Percentiles rank a stretch among this genome's conserved stretches.
These are phyloP conservation scores for Macrophomina pseudophaseolina DNA, from an alignment of 2,329 filamentous ascomycete genomes.

Conservation along the genomic window DNA sequence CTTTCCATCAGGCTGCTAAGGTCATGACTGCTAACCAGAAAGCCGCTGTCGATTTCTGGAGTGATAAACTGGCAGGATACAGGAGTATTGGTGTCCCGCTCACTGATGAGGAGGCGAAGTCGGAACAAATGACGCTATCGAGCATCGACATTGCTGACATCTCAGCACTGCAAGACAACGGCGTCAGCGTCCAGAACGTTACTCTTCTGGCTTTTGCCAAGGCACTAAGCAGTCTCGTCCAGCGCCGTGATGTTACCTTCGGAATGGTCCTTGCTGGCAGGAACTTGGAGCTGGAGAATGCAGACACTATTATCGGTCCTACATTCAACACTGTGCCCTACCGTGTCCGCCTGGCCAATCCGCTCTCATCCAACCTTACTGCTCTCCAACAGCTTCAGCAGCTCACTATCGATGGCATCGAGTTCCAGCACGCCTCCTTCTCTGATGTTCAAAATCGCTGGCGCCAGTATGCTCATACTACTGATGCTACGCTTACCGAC, in stretches of 20 bases:
- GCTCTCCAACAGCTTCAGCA: constrained; percentile 67
- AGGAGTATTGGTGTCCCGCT: constrained; percentile 42
- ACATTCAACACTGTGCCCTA: constrained; percentile 67
- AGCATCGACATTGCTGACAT: constrained; percentile 52
- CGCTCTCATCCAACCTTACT: constrained; percentile 57
- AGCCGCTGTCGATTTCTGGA: constrained; percentile 55
- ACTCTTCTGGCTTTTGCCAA: constrained; percentile 34
- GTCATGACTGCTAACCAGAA: constrained; percentile 49
- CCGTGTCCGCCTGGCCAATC: constrained; percentile 45
- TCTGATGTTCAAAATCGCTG: constrained; percentile 24
- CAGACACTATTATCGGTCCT: constrained; percentile 63
- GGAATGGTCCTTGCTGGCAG: constrained; percentile 66
- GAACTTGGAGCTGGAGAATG: constrained; percentile 50
- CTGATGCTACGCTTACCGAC: constrained; percentile 20
- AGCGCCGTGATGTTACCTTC: constrained; percentile 56
- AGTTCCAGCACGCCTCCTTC: constrained; percentile 27
- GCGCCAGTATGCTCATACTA: constrained; percentile 18
- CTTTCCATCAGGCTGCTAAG: constrained; percentile 52
- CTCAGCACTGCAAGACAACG: constrained; percentile 3
- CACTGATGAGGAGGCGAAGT: neutral
- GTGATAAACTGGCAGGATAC: constrained; percentile 48
- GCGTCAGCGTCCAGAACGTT: constrained; percentile 50
- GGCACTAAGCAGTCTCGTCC: constrained; percentile 19
- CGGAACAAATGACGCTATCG: constrained; percentile 45
- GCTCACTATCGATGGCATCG: constrained; percentile 51